Base-by-base conservation (phyloP, 148 eudicot species). In the Fagopyrum esculentum region DNA sequence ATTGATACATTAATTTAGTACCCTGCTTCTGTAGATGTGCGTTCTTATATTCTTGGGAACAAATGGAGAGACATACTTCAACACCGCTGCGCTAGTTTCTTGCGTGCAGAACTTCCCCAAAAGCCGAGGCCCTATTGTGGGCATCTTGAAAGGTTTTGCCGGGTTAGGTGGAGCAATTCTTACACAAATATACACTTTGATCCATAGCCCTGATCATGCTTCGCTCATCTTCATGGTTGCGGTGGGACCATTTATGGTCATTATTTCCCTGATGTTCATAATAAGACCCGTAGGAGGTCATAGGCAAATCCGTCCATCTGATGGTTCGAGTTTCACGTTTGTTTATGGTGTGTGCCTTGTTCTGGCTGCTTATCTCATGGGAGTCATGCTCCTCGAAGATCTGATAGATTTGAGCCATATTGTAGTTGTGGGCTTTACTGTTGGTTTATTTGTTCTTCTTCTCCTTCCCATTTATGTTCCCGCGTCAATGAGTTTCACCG, bases 71-170 rank as follows among this genome's bases (percentile, higher is more conserved):
- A 89, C 97, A 73, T 93, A 93, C 86, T 93, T 87, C 84, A 93
- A 93, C 69, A 91, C 98, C 17, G 90, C 89, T 72, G 82, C 97
- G 75, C 82, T 93, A 0, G 97, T 93, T 72, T 93, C 97, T 10
- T 88, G 97, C 69, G 98, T 93, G 84, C 98, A 93, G 84, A 93
- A 93, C 85, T 93, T 93, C 73, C 97, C 98, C 2, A 89, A 87
- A 77, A 89, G 80, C 71, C 87, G 98, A 4, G 98, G 98, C 60
- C 98, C 95, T 29, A 87, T 91, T 54, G 98, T 93, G 70, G 97
- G 98, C n/a, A 88, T 93, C 48, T 79, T 93, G 52, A 93, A 93
- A 85, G 98, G 98, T 22, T 93, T 93, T 80, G 97, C 98, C 6
- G 98, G 98, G 72, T 79, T 93, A 73, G 70, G 90, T 80, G 98